Base-by-base conservation (phyloP, 2,329 filamentous ascomycete genomes). In the Davidsoniella australis region DNA sequence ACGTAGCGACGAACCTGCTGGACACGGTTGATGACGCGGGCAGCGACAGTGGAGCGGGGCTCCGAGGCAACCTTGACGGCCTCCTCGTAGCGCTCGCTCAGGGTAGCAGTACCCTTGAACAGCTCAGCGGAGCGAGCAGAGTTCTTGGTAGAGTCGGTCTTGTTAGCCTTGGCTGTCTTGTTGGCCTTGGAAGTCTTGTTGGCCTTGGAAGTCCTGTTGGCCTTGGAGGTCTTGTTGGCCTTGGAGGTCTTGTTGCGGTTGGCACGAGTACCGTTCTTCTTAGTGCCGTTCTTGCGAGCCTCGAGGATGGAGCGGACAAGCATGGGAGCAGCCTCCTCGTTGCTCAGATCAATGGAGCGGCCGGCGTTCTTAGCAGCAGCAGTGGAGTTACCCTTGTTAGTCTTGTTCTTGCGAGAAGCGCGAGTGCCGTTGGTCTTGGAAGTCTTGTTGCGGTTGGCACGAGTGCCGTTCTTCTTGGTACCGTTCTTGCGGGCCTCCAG, bases 1-100 rank as follows among this genome's bases (percentile, higher is more conserved):
- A 52, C 42, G 26, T 46, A 52, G 18, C 39, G 38, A 26, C 47
- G 46, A 10, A 52, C 50, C 18, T 37, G 38, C 41, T 47, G 46
- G 24, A 52, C 47, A 41, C 50, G 50, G 44, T 51, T 51, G 16
- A 12, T 12, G 6, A 33, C 6, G n/a, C 16, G 18, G 24, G 20
- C 38, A 23, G 44, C 26, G 40, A 24, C 40, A 39, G 37, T 17
- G 24, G 48, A 14, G 4, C 41, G 38, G 38, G 38, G 41, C 41
- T 29, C 1, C 41, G 41, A 24, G 16, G 17, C 47, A 17, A 20
- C 26, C 29, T 38, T 26, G 33, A 16, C 29, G 29, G 2, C 29
- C 16, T 36, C 36, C 14, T 36, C 16, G 12, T 7, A 24, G 33
- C 20, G 24, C 9, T 12, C 17, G 20, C 12, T 20, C 24, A 18